These are phyloP conservation scores for Leccinellum luteum DNA, from an alignment of 768 basidiomycete genomes.

Conservation along the genomic window DNA sequence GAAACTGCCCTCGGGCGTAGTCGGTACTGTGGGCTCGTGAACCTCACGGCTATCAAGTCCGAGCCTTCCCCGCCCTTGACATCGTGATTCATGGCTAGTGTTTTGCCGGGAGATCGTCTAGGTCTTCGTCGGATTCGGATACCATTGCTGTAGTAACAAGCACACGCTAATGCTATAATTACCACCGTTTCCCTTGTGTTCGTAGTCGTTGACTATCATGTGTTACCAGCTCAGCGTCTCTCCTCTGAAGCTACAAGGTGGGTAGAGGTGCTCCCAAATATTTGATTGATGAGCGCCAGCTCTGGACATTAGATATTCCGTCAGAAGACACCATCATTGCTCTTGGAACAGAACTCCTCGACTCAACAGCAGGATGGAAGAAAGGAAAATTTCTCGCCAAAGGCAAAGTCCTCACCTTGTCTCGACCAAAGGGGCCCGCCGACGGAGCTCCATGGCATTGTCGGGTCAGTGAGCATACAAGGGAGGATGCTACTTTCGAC, in stretches of 20 bases:
- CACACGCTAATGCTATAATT: constrained; percentile 15
- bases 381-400: constrained; percentile 60
- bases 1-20: constrained; percentile 72
- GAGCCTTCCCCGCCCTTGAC: neutral
- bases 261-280: neutral
- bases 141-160: constrained; percentile 17
- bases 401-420: constrained; percentile 53
- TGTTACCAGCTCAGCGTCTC: constrained; percentile 40
- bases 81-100: constrained; percentile 5
- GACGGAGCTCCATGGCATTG: constrained; percentile 68
- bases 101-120: neutral
- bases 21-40: constrained; percentile 77
- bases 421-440: constrained; percentile 47
- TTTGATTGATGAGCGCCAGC: neutral
- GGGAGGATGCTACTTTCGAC: constrained; percentile 69
- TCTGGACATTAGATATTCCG: constrained; percentile 49
- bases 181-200: neutral
- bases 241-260: constrained; percentile 40
- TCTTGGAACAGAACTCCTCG: constrained; percentile 54
- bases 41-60: constrained; percentile 45
- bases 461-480: constrained; percentile 62
- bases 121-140: constrained; percentile 10
- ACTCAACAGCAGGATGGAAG: constrained; percentile 60
- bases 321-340: constrained; percentile 54
- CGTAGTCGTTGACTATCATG: constrained; percentile 18